Percentiles rank a stretch among this genome's conserved stretches.
Conservation (phyloP, 495 filamentous ascomycete species). For the Lepidopterella palustris region DNA sequence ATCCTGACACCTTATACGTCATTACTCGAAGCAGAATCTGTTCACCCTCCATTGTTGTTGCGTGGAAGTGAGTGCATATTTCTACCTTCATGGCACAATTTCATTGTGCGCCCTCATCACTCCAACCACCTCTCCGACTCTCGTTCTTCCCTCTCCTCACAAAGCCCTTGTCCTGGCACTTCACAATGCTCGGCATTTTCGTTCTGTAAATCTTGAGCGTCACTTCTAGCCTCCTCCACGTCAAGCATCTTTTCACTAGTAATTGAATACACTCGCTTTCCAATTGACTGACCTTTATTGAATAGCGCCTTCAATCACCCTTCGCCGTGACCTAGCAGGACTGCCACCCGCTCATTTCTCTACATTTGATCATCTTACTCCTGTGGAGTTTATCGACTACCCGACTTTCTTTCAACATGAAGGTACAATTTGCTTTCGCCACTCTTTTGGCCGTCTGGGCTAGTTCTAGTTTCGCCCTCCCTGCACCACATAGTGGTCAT, state of each 20-base stretch:
- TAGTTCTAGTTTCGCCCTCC: conserved; percentile 7
- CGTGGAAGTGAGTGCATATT: not conserved
- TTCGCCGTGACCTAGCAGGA: conserved; percentile 7
- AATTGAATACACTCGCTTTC: not conserved
- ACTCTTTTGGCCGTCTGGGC: conserved; percentile 16
- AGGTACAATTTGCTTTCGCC: conserved; percentile 11
- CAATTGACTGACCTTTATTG: conserved; percentile 4
- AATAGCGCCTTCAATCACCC: conserved; percentile 13
- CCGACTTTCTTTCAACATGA: conserved; percentile 17
- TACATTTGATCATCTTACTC: conserved; percentile 5
- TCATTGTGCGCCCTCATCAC: not conserved
- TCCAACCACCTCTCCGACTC: not conserved
- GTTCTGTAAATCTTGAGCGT: not conserved
- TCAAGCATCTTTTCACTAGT: no score
- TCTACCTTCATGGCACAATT: not conserved
- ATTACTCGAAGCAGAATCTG: not conserved
- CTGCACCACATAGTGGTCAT: not conserved
- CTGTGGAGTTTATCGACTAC: conserved; percentile 1
- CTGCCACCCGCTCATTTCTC: conserved; percentile 1
- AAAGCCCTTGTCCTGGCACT: no score
- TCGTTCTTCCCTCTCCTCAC: not conserved
- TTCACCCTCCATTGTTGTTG: not conserved
- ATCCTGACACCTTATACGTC: not conserved
- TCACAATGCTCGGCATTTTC: no score
- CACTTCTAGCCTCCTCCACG: no score